Evolutionary conservation across 2,329 filamentous ascomycete species (phyloP), one percentile per base, ranked within the genome.

Genomic region (Epichloe gansuensis): DNA sequence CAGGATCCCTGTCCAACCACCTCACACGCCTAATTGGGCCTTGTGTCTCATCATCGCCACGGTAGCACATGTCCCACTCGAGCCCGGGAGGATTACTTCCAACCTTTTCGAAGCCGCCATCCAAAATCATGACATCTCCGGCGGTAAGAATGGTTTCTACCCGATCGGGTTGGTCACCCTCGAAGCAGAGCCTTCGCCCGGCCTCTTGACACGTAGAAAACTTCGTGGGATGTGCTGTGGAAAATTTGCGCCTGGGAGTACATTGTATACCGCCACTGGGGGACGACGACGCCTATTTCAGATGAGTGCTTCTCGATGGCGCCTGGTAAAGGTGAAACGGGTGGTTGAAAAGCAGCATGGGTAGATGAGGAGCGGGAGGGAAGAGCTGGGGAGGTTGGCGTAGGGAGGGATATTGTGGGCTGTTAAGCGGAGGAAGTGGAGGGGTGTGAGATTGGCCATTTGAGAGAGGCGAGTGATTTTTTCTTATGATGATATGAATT

Each of bases 141-240:
- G 68, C 72, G 50, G 72, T 61, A 2, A 85, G 74, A 0, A 69
- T 68, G 3, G 71, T 65, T 60, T 85, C 80, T 3, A 85, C 35
- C 34, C 49, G 17, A 15, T 31, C 12, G 23, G 35, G 34, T 6
- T 45, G 43, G 74, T 4, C 81, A 13, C 81, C 80, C 4, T 83
- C 82, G 56, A 87, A 86, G 55, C 81, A 84, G 1, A 87, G 68
- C 38, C 38, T 66, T 71, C 0, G 84, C 83, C 25, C 68, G 71
- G 0, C 84, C 82, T 2, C 65, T 65, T 42, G 74, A 72, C 47
- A 87, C 73, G 57, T 73, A 77, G 2, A 88, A 73, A 3, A 86
- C 75, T 66, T 87, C 82, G 61, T 87, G 82, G 0, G 78, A 75
- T 0, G 75, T 85, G 58, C 72, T 79, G 66, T 87, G 83, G 63